A percentile compares a stretch with the other conserved stretches of the same genome.
Evolutionary conservation across 805 yeast genomes (phyloP).

Genomic region (Wickerhamomyces chambardii): DNA sequence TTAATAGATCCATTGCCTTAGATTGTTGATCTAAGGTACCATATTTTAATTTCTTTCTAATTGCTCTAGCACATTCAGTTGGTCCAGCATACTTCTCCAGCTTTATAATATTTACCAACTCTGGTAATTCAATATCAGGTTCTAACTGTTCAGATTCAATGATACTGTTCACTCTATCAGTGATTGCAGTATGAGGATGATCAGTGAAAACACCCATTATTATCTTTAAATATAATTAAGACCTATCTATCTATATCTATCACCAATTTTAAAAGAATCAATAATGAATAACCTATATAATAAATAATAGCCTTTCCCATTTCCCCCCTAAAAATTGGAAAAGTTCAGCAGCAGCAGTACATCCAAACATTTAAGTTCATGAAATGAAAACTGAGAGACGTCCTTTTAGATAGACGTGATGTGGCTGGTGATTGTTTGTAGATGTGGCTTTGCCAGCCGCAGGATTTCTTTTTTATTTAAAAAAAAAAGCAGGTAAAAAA

Average conservation of each 20-base stretch:
- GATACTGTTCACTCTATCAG: conserved; percentile 51
- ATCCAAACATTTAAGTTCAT: no score
- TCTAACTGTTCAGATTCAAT: conserved; percentile 20
- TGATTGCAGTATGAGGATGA: conserved; percentile 63
- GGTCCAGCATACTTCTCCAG: conserved; percentile 29
- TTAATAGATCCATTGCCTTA: conserved; percentile 56
- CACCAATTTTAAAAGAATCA: no score
- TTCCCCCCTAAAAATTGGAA: not conserved
- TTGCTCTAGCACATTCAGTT: conserved; percentile 82
- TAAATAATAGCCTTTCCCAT: no score
- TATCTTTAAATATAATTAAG: not conserved
- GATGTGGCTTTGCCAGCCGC: no score
- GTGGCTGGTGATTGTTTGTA: no score
- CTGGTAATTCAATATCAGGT: conserved; percentile 25
- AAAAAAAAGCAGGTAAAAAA: no score
- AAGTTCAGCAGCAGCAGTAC: no score
- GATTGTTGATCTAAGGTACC: conserved; percentile 60
- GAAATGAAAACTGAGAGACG: no score
- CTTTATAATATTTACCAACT: conserved; percentile 23
- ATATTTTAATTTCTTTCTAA: conserved; percentile 82
- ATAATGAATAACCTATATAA: no score
- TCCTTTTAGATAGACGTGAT: no score
- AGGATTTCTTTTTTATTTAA: no score
- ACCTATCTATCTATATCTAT: no score
- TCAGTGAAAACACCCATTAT: conserved; percentile 48